Base-by-base conservation (phyloP, 2,329 filamentous ascomycete species). In the Fusarium proliferatum region DNA sequence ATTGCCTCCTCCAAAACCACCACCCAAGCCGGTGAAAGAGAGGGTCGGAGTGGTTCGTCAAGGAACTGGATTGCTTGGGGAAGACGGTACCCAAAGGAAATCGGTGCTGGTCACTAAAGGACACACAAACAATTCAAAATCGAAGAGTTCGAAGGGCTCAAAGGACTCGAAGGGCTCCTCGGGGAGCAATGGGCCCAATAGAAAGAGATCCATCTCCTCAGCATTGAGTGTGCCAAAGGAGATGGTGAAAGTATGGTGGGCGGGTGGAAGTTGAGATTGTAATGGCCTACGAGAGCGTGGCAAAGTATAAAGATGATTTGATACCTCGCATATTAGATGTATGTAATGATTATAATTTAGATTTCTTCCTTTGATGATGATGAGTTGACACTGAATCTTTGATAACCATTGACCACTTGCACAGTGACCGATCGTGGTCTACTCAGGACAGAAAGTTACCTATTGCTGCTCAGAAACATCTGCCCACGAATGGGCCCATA, bases 211-310 rank as follows among this genome's bases (percentile, higher is more conserved):
- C 10, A 48, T 73, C 48, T 67, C 67, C 16, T 69, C 72, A 8
- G 57, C 64, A 17, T 65, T 73, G 64, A 77, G 67, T 33, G 74
- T 72, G 16, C 69, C 65, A 1, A 77, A 72, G 36, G 75, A 77
- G 73, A 58, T 77, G 59, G 76, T 77, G 36, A 78, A 77, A 61
- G 76, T 77, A 39, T 77, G 76, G 76, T 77, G 76, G 76, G 66
- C 73, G 21, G 52, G 73, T n/a, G 52, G 73, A 19, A 38, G 57
- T 45, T 72, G 43, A 52, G 17, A 26, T 36, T 41, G 55, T 45
- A 53, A 57, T 57, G 61, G 33, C 28, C 21, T 57, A 49, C n/a
- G 67, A 30, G 38, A 49, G 55, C 28, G 59, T n/a, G 48, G 55
- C 68, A 73, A 73, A 73, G 62, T 68, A 71, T 43, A 73, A 58